Evolutionary conservation across 164 flowering plant genomes (phyloP), one percentile per base, ranked within the genome.

Genomic region (Liriodendron chinense): DNA sequence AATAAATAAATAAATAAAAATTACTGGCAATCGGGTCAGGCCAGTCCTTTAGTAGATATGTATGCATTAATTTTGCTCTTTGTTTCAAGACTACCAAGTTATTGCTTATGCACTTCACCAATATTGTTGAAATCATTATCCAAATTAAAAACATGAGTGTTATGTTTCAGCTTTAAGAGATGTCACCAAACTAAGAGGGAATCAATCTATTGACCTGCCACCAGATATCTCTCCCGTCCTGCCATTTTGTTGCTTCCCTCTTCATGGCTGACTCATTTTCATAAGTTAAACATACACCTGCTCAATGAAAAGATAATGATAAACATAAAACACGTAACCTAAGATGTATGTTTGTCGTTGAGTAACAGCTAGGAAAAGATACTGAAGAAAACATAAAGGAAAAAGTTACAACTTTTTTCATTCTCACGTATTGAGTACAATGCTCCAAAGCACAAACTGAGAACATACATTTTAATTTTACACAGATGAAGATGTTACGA

Each of bases 141-240:
- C 13, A 12, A 53, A 53, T 53, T 53, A 53, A 53, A 53, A 21
- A 64, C 67, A 21, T 22, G 59, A 64, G 12, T 21, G 7, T 23
- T 64, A 64, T 21, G 26, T 13, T 64, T 12, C 24, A 64, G 64
- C 9, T 64, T 64, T 64, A 12, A 23, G 26, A 23, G 26, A 64
- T 10, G 12, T 21, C 24, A 64, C 26, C 7, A 71, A 71, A 16
- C 18, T 22, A 50, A 71, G 23, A 78, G 25, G 53, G 78, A 57
- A 22, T 66, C 9, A 16, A 16, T n/a, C 68, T 9, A 84, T 85
- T 78, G 62, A 92, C 99, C 99, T 96, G 97, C 99, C 99, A 96
- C 99, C 99, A 96, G 43, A 87, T 73, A 82, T 96, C 99, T 83
- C 99, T 89, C 73, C 91, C 92, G 47, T 82, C 82, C 57, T 84